These are phyloP conservation scores for Tetrahymena thermophila DNA, from an alignment of 73 alveolate genomes.

Conservation along the genomic window DNA sequence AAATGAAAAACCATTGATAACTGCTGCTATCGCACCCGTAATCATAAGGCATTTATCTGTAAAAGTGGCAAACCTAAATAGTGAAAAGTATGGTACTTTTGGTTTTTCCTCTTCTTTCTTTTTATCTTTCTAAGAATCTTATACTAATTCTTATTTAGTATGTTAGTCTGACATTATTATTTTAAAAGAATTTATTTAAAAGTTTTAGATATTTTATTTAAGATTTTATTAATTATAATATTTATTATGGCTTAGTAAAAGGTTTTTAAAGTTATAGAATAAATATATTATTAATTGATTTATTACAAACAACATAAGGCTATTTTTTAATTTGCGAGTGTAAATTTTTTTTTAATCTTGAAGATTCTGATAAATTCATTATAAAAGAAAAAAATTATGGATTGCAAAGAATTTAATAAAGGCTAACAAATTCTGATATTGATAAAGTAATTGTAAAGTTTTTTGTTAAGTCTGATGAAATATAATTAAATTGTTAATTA, in stretches of 20 bases:
- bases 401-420: neutral
- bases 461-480: neutral
- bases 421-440: neutral
- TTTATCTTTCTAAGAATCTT: neutral
- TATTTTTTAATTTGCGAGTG: neutral
- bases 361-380: neutral
- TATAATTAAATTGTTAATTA: neutral
- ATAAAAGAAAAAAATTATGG: neutral
- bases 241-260: neutral
- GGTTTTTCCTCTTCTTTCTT: constrained; percentile 6
- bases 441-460: neutral
- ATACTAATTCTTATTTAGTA: neutral
- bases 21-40: constrained; percentile 2
- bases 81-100: constrained; percentile 21
- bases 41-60: constrained; percentile 9
- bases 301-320: neutral
- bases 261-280: neutral
- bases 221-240: neutral
- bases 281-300: neutral
- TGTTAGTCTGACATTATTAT: neutral
- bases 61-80: constrained; percentile 17
- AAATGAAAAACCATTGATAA: constrained; percentile 8
- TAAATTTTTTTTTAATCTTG: neutral
- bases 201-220: neutral
- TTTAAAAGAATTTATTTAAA: neutral